Conservation (phyloP, 2,329 filamentous ascomycete genomes). For the Cordyceps militaris region DNA sequence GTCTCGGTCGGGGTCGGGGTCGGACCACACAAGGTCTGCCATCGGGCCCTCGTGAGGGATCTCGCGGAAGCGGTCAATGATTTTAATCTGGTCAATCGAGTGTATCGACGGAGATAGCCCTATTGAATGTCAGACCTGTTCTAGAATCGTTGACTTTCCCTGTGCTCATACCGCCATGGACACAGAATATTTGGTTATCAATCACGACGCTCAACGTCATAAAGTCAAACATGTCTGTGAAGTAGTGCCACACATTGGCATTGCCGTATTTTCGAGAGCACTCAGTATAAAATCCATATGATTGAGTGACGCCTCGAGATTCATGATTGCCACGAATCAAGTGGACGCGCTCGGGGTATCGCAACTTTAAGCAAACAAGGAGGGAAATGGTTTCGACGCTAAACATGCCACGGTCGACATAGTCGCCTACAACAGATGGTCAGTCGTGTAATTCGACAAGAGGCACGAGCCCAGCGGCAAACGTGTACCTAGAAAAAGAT, state of each 20-base stretch:
- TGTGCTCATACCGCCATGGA: conserved; percentile 65
- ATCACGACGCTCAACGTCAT: conserved; percentile 94
- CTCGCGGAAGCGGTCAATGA: conserved; percentile 97
- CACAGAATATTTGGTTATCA: conserved; percentile 98
- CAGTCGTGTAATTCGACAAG: not conserved
- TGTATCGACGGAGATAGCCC: conserved; percentile 86
- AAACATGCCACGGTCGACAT: conserved; percentile 98
- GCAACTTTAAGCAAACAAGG: conserved; percentile 92
- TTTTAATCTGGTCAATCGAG: conserved; percentile 98
- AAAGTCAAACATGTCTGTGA: conserved; percentile 98
- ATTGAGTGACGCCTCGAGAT: conserved; percentile 96
- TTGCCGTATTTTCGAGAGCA: conserved; percentile 98
- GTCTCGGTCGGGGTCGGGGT: conserved; percentile 93
- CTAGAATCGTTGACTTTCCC: not conserved
- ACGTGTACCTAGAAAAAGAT: conserved; percentile 89
- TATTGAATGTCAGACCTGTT: conserved; percentile 23
- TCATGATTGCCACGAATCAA: conserved; percentile 99
- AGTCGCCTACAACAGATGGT: conserved; percentile 60
- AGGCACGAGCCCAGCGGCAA: not conserved
- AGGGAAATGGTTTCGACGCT: conserved; percentile 97
- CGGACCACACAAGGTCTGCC: conserved; percentile 99
- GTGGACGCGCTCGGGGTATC: conserved; percentile 95
- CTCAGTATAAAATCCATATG: conserved; percentile 99
- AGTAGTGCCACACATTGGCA: conserved; percentile 98
- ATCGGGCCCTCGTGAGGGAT: conserved; percentile 98